Evolutionary conservation across 73 alveolate species (phyloP), one percentile per base, ranked within the genome.

Genomic region (Paramecium octaurelia): DNA sequence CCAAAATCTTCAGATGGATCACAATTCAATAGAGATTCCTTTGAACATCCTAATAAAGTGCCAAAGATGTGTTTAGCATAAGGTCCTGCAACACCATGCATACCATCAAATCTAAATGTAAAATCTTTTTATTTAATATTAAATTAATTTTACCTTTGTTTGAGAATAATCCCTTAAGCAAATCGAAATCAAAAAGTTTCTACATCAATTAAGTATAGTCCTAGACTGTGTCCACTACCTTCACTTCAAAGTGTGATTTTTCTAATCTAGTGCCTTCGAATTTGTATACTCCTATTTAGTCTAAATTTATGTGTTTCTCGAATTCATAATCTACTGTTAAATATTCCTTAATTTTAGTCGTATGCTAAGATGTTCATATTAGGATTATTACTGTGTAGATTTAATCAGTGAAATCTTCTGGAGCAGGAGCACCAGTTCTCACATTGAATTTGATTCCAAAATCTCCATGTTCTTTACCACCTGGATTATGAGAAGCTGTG

Each of bases 401-500:
- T 77, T 85, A 92, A 77, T 96, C 94, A 38, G 99, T 98, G 88
- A 96, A 92, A 38, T 92, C 95, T 94, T 99, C 99, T 6, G 96
- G 99, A 23, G 99, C 99, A 11, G 99, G 99, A 18, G 99, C 99
- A 58, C 99, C 99, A 70, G 97, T 98, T 86, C 95, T 94, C 16
- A 97, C 94, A 91, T 98, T 98, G 96, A 95, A 98, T 93, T 98
- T 98, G 58, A 98, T 96, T 36, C 99, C 99, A 94, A 98, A 96
- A 88, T 98, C 99, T 20, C 95, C 97, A 54, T 97, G 94, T 58
- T 86, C 95, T 29, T 97, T 97, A 2, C 99, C 99, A 38, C 99
- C 99, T n/a, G 99, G 99, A 93, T 98, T 98, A 96, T 98, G 99
- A 44, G 99, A 94, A 14, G 99, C 99, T n/a, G 99, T 98, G 58